A percentile compares a stretch with the other conserved stretches of the same genome.
phyloP scores from a whole-genome alignment of 441 rosid species.

The Manihot esculenta region DNA sequence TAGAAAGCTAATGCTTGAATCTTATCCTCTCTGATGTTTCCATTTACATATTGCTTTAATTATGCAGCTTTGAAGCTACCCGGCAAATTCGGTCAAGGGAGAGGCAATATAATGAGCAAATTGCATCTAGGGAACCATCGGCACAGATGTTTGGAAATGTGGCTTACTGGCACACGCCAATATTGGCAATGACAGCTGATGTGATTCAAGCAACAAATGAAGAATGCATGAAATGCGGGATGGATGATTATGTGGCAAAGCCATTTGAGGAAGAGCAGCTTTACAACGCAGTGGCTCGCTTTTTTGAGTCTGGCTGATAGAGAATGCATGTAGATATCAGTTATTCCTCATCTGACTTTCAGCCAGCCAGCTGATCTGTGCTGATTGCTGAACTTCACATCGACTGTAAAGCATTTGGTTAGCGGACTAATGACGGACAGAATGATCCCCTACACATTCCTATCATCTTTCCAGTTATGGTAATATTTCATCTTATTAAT shows the following conservation, averaged over 20 bases:
- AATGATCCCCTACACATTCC: neutral
- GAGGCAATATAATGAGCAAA: constrained; percentile 50
- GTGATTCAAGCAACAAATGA: constrained; percentile 82
- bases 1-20: neutral
- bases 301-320: constrained; percentile 48
- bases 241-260: constrained; percentile 87
- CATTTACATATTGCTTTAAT: neutral
- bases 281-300: constrained; percentile 71
- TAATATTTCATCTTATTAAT: constrained; percentile 11
- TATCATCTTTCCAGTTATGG: constrained; percentile 23
- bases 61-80: constrained; percentile 82
- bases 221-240: constrained; percentile 75
- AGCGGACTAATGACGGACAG: constrained; percentile 18
- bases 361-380: constrained; percentile 21
- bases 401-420: constrained; percentile 21
- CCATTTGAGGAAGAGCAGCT: constrained; percentile 90
- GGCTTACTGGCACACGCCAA: constrained; percentile 66
- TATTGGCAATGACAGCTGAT: constrained; percentile 97
- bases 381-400: too few species aligned
- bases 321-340: constrained; percentile 9
- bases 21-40: neutral
- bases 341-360: constrained; percentile 15
- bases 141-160: constrained; percentile 40
- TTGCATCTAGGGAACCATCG: constrained; percentile 50
- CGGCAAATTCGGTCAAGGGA: constrained; percentile 62